Evolutionary conservation across 305 asterid species (phyloP).

Genomic region (Solanum hybrid): DNA sequence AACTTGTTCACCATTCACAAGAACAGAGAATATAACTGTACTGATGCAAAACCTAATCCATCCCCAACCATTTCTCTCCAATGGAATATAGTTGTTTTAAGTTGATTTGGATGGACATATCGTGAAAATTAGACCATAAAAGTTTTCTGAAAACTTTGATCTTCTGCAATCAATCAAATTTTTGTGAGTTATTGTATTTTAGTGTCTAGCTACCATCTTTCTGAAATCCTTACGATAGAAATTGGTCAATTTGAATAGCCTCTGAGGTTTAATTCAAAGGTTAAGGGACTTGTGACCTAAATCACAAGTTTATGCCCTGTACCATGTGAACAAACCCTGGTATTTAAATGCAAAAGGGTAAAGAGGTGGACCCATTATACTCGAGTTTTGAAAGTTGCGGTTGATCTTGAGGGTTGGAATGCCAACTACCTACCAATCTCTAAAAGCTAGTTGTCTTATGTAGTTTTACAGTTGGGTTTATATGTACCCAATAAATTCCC

Average conservation of each 20-base stretch:
- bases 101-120: neutral
- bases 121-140: neutral
- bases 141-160: neutral
- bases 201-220: neutral
- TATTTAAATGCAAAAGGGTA: neutral
- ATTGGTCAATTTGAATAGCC: neutral
- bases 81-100: neutral
- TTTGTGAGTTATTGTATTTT: neutral
- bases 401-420: neutral
- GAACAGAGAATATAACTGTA: neutral
- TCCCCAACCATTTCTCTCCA: neutral
- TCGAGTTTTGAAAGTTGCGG: neutral
- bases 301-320: neutral
- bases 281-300: neutral
- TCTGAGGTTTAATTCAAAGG: neutral
- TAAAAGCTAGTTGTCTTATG: neutral
- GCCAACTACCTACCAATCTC: neutral
- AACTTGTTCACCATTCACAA: neutral
- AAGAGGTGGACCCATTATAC: neutral
- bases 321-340: neutral
- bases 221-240: neutral
- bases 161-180: neutral
- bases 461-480: neutral
- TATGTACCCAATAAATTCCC: neutral
- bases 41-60: neutral